Base-by-base conservation (phyloP, 768 basidiomycete genomes). In the Lactarius trivialis region DNA sequence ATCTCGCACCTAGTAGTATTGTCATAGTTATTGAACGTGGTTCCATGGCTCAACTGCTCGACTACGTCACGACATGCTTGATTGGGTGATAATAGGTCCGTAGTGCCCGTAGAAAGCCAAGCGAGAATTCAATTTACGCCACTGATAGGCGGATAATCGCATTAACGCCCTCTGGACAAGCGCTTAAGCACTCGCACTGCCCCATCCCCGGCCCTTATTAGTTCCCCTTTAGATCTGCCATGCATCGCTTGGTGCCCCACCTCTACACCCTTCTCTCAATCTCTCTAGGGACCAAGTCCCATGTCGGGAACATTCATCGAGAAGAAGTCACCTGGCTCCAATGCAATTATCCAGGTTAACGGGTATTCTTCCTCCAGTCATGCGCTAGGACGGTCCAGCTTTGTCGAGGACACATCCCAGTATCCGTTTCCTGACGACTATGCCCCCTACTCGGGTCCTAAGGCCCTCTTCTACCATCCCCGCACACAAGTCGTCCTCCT, bases 401-500 rank as follows among this genome's bases (percentile, higher is more conserved):
- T 50, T 21, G 24, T 49, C 28, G 37, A 49, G 26, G 57, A 65
- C 50, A 34, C 36, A 11, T 36, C 12, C 11, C 36, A 8, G 26
- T 51, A 41, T 39, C 43, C 58, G 9, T 51, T 30, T n/a, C 50
- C 41, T 15, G 60, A 61, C 70, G 67, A 77, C 58, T 78, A 75
- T 69, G 74, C 79, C 63, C 79, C 80, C 51, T 83, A 79, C 0
- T 77, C 70, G 8, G 84, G 85, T 15, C 57, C 81, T 57, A 81
- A 73, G 67, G 83, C 82, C 14, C 7, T 85, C 32, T 88, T 86
- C 69, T 81, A 81, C 64, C 76, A 85, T 65, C 80, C 85, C 24
- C 68, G 77, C 61, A 82, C 81, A 0, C 85, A 87, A 72, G 77
- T 88, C 55, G 72, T 72, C 56, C 74, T 91, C 72, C 76, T 90